Conservation (phyloP, 1,284 basidiomycete genomes). For the Volvariella volvacea region DNA sequence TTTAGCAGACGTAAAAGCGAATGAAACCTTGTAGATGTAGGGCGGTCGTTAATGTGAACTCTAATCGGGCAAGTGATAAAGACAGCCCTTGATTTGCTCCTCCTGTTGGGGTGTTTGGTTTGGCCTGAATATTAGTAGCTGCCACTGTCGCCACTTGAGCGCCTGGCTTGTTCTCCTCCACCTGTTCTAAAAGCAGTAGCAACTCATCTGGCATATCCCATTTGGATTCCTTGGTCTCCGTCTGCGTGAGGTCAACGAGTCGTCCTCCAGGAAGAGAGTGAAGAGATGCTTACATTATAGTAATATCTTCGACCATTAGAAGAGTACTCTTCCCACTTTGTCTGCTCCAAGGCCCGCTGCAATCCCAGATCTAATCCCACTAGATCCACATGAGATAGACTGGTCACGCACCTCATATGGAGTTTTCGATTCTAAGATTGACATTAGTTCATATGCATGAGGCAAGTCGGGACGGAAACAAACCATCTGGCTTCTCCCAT, state of each 20-base stretch:
- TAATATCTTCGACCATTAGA: constrained; percentile 89
- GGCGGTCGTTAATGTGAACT: too few species aligned
- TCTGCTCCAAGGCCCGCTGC: constrained; percentile 83
- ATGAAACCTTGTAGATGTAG: too few species aligned
- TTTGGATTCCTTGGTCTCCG: constrained; percentile 82
- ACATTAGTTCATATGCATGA: constrained; percentile 11
- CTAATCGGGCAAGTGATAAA: too few species aligned
- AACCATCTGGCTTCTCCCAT: constrained; percentile 85
- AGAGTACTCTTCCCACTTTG: constrained; percentile 91
- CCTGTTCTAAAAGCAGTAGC: constrained; percentile 70
- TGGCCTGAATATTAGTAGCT: too few species aligned
- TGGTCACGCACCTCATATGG: constrained; percentile 69
- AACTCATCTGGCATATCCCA: constrained; percentile 95
- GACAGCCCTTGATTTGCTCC: too few species aligned
- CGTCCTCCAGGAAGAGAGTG: neutral
- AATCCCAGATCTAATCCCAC: constrained; percentile 7
- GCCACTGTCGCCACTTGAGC: constrained; percentile 18
- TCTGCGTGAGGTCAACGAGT: constrained; percentile 32
- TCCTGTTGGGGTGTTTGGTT: too few species aligned
- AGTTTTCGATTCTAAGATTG: constrained; percentile 61
- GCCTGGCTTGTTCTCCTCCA: constrained; percentile 51
- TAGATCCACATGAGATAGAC: neutral
- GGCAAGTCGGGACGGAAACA: constrained; percentile 10
- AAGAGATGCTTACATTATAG: constrained; percentile 70
- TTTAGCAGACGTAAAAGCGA: too few species aligned